Evolutionary conservation across 768 basidiomycete genomes (phyloP).

Genomic region (Rhodosporidiobolus odoratus): DNA sequence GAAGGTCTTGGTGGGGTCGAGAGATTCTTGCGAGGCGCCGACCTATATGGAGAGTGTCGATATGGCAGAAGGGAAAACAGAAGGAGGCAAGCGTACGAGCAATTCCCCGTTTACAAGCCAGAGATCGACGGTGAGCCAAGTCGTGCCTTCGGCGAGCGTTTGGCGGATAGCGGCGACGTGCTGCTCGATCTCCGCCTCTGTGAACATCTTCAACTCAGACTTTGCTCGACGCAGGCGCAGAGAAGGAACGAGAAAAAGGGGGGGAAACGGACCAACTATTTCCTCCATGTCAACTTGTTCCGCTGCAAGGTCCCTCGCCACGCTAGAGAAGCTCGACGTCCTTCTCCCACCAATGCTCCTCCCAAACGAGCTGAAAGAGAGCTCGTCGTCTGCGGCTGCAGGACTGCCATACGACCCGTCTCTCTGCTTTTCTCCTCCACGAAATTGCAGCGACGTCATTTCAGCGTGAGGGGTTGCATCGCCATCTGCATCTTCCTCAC

Average conservation of each 20-base stretch:
- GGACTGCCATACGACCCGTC: not conserved
- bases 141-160: slow-evolving; percentile 1
- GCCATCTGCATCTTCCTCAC: slow-evolving; percentile 14
- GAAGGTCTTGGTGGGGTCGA: slow-evolving; percentile 3
- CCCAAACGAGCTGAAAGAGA: not conserved
- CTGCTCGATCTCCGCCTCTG: not conserved
- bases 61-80: not conserved
- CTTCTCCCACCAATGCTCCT: not conserved
- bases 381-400: not conserved
- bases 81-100: slow-evolving; percentile 1
- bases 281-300: not conserved
- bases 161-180: not conserved
- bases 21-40: not conserved
- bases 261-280: not conserved
- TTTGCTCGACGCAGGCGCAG: too few relatives aligned
- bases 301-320: not conserved
- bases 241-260: too few relatives aligned
- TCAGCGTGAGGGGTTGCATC: not conserved
- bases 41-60: slow-evolving; percentile 12
- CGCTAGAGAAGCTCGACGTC: not conserved
- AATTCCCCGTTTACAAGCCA: slow-evolving; percentile 29
- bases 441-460: too few relatives aligned
- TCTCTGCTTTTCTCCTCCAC: not conserved
- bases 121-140: slow-evolving; percentile 10
- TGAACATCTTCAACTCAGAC: not conserved